Conservation (phyloP, 2,329 filamentous ascomycete species). For the Monosporascus sp. region DNA sequence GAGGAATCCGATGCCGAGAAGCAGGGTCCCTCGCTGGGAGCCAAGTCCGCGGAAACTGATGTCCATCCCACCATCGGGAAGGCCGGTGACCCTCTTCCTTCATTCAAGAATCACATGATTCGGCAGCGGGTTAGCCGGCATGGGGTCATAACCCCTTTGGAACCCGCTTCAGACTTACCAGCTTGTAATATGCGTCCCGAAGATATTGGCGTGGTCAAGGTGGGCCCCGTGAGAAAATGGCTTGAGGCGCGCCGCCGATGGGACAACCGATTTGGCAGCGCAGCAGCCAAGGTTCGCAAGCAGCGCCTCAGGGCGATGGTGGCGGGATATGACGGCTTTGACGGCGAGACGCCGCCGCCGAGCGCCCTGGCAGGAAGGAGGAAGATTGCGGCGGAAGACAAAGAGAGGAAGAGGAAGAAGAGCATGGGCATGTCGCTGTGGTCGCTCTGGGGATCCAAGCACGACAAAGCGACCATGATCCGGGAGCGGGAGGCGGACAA, state of each 20-base stretch:
- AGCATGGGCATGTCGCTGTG: conserved; percentile 71
- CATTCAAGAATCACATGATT: conserved; percentile 84
- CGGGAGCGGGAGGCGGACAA: conserved; percentile 48
- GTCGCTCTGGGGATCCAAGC: conserved; percentile 83
- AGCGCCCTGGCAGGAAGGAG: conserved; percentile 74
- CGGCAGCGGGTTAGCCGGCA: conserved; percentile 78
- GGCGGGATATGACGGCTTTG: conserved; percentile 64
- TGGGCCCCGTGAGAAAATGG: conserved; percentile 78
- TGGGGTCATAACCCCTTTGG: conserved; percentile 66
- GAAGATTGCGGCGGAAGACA: conserved; percentile 38
- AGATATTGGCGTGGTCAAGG: conserved; percentile 74
- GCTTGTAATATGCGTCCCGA: conserved; percentile 57
- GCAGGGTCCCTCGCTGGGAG: conserved; percentile 16
- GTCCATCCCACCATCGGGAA: conserved; percentile 58
- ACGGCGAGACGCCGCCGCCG: conserved; percentile 73
- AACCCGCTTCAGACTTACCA: conserved; percentile 56
- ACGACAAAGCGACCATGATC: conserved; percentile 70
- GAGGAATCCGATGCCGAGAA: conserved; percentile 31
- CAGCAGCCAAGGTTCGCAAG: conserved; percentile 68
- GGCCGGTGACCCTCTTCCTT: conserved; percentile 76
- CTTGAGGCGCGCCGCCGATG: conserved; percentile 65
- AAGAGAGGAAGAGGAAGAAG: conserved; percentile 54
- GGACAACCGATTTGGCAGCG: conserved; percentile 65
- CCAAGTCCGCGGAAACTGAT: conserved; percentile 9
- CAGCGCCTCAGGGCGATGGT: conserved; percentile 67